Percentiles rank a stretch among this genome's conserved stretches.
phyloP scores from a whole-genome alignment of 148 eudicot species.

The Rhododendron griersonianum region DNA sequence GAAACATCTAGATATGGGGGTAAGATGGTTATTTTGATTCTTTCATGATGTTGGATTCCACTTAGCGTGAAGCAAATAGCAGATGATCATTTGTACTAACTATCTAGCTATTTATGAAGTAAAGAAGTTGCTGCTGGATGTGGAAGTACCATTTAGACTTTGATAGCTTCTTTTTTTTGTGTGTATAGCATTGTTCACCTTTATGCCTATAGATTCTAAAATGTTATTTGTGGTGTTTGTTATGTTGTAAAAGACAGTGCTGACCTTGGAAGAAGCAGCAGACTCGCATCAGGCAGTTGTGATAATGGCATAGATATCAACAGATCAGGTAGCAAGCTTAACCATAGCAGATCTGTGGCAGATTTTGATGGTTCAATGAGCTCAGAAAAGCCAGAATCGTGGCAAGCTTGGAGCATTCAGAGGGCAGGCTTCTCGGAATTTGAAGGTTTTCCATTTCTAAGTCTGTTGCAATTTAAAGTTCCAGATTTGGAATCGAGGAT shows the following conservation, averaged over 20 bases:
- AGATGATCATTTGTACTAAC: neutral
- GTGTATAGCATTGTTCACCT: neutral
- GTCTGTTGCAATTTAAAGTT: neutral
- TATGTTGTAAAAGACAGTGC: slow-evolving; percentile 49
- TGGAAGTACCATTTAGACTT: neutral
- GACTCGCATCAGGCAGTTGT: slow-evolving; percentile 12
- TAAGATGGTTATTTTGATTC: slow-evolving; percentile 29
- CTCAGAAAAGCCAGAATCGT: slow-evolving; percentile 34
- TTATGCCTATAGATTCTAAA: slow-evolving; percentile 12
- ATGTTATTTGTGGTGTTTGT: slow-evolving; percentile 10
- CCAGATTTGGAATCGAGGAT: neutral
- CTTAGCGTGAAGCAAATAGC: neutral
- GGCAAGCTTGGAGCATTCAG: slow-evolving; percentile 62
- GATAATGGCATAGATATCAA: slow-evolving; percentile 14
- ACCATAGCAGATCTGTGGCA: slow-evolving; percentile 18
- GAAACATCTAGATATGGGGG: slow-evolving; percentile 29
- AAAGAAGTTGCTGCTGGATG: neutral
- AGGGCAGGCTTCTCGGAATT: slow-evolving; percentile 55
- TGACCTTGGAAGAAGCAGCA: slow-evolving; percentile 30
- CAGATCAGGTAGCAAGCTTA: slow-evolving; percentile 22
- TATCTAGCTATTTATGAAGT: neutral
- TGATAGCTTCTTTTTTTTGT: neutral
- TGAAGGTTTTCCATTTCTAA: slow-evolving; percentile 47
- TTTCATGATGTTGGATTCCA: neutral
- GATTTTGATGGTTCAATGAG: slow-evolving; percentile 23